phyloP scores from a whole-genome alignment of 2,329 filamentous ascomycete genomes.

The Orbilia quercus region DNA sequence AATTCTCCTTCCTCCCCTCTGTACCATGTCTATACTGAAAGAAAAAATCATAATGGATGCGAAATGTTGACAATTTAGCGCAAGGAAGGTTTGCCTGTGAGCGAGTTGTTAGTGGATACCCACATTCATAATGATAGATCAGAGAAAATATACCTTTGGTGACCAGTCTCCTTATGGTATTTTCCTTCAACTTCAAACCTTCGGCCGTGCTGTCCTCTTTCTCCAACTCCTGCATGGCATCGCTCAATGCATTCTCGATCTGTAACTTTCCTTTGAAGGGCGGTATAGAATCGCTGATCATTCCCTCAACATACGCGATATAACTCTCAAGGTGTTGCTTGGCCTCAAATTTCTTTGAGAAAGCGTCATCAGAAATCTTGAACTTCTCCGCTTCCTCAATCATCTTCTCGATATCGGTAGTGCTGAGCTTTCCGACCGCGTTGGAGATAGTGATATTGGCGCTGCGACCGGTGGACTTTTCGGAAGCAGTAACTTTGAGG shows the following conservation, averaged over 20 bases:
- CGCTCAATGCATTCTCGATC: slow-evolving; percentile 95
- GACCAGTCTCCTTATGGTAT: slow-evolving; percentile 95
- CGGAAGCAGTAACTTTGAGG: slow-evolving; percentile 97
- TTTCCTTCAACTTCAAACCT: slow-evolving; percentile 99
- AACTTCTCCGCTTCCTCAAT: slow-evolving; percentile 94
- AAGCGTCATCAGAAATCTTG: slow-evolving; percentile 97
- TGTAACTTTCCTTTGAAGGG: slow-evolving; percentile 99
- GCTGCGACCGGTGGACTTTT: slow-evolving; percentile 97
- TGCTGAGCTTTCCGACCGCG: slow-evolving; percentile 98
- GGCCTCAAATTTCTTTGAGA: slow-evolving; percentile 99
- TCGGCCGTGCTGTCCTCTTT: slow-evolving; percentile 90
- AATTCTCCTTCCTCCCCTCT: background rate
- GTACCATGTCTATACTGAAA: slow-evolving; percentile 15
- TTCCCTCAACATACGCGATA: slow-evolving; percentile 98
- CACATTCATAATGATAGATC: background rate
- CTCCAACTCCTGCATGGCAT: slow-evolving; percentile 98
- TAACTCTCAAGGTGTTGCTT: slow-evolving; percentile 99
- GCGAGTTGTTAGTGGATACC: slow-evolving; percentile 2
- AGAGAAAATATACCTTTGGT: slow-evolving; percentile 84
- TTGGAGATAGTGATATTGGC: slow-evolving; percentile 99
- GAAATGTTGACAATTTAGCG: slow-evolving; percentile 25
- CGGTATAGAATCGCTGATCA: slow-evolving; percentile 95
- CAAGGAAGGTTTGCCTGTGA: slow-evolving; percentile 32
- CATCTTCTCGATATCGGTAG: slow-evolving; percentile 96
- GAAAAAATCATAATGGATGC: slow-evolving; percentile 14